Evolutionary conservation across 2,329 filamentous ascomycete genomes (phyloP), one percentile per base, ranked within the genome.

Genomic region (Talaromyces sp.): DNA sequence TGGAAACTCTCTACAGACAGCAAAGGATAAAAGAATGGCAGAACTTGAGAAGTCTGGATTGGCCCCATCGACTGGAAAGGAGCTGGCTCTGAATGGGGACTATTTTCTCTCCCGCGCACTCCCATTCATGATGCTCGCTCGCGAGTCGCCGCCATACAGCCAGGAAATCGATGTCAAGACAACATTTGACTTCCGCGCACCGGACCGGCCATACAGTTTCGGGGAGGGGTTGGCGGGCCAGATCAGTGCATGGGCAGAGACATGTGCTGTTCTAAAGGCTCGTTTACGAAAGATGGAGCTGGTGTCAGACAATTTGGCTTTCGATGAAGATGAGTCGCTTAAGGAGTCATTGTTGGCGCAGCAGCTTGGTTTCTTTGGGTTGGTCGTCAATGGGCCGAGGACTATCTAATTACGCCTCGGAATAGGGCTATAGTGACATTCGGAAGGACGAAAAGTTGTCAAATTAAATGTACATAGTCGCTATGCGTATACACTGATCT

Each of bases 181-280:
- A 5, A 66, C 65, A 2, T 67, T 69, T 52, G 67, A 73, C 23
- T 79, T 76, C 52, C 75, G 76, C n/a, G 69, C 75, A 68, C 76
- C 77, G 1, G 77, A 79, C 67, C 70, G 69, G 21, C 76, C 77
- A 5, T 78, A 73, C 58, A 72, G 71, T 33, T 67, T 78, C 18
- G 76, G 73, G 25, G 77, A 79, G 58, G 77, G 77, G 1, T 67
- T 79, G 8, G 68, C 76, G 1, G 77, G 77, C 1, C 76, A 70
- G 35, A 52, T 78, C 2, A 77, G 75, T 63, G 77, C 77, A 5
- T 79, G 77, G 77, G 70, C 75, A 18, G 77, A 79, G 31, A 70
- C 75, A 5, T 78, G 74, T 46, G 71, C 72, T 4, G 67, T 71
- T 11, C 69, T 78, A 48, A 67, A 72, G 57, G 70, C 70, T 5